Evolutionary conservation across 75 land plant genomes (phyloP).

Genomic region (Isoetes taiwanensis): DNA sequence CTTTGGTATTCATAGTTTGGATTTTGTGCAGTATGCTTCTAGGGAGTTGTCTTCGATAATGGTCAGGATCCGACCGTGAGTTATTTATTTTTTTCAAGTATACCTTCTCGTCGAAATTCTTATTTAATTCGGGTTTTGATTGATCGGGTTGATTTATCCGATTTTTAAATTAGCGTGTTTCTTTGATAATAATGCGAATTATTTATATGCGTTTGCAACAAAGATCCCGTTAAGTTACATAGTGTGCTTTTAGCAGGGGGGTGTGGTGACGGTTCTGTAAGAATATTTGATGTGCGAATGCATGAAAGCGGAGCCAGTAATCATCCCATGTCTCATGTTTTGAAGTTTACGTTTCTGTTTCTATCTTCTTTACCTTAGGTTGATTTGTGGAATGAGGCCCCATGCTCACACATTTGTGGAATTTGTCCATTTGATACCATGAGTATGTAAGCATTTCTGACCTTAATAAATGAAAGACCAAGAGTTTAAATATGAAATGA

Average conservation of each 20-base stretch:
- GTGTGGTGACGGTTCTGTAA: not conserved
- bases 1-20: not conserved
- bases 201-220: constrained; percentile 34
- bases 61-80: constrained; percentile 88
- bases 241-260: constrained; percentile 47
- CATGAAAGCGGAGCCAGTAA: not conserved
- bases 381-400: constrained; percentile 34
- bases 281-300: not conserved
- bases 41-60: constrained; percentile 68
- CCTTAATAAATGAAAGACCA: too few species aligned
- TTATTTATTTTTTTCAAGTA: constrained; percentile 44
- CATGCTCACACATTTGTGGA: constrained; percentile 60
- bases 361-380: constrained; percentile 17
- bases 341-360: not conserved
- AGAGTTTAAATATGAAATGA: too few species aligned
- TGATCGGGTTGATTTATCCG: too few species aligned
- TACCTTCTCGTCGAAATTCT: constrained; percentile 28
- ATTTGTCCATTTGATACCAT: too few species aligned
- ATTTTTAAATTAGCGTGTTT: not conserved
- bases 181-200: too few species aligned
- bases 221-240: constrained; percentile 81
- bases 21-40: constrained; percentile 57
- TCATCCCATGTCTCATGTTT: not conserved
- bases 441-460: too few species aligned
- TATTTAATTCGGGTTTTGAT: not conserved